These are phyloP conservation scores for Penicillium sp. DNA, from an alignment of 2,329 filamentous ascomycete species.

Conservation along the genomic window DNA sequence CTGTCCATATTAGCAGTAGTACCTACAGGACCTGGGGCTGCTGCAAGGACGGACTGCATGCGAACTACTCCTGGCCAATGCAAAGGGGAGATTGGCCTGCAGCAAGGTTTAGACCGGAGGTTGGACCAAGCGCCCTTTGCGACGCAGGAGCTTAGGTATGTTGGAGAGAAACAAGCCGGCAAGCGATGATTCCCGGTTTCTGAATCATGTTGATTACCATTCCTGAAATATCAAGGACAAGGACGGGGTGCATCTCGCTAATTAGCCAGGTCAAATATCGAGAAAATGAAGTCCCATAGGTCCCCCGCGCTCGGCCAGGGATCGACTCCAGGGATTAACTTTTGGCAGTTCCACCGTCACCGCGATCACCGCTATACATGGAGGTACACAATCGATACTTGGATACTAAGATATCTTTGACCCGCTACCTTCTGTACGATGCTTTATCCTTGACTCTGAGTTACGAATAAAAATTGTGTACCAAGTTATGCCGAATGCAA, in stretches of 20 bases:
- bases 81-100: constrained; percentile 16
- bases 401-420: neutral
- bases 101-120: constrained; percentile 21
- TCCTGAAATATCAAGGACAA: neutral
- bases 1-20: neutral
- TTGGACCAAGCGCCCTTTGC: constrained; percentile 24
- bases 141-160: neutral
- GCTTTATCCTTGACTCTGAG: neutral
- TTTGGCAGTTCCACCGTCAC: neutral
- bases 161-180: constrained; percentile 1
- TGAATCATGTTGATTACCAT: neutral
- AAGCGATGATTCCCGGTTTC: neutral
- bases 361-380: neutral
- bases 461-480: constrained; percentile 2
- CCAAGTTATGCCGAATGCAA: constrained; percentile 1
- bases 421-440: neutral
- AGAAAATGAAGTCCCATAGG: neutral
- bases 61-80: constrained; percentile 30
- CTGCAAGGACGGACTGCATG: constrained; percentile 28
- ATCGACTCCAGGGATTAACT: constrained; percentile 4
- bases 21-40: constrained; percentile 1
- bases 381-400: neutral
- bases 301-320: neutral
- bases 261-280: neutral
- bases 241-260: neutral